Evolutionary conservation across 2,329 filamentous ascomycete species (phyloP).

Genomic region (Monilinia fructicola): DNA sequence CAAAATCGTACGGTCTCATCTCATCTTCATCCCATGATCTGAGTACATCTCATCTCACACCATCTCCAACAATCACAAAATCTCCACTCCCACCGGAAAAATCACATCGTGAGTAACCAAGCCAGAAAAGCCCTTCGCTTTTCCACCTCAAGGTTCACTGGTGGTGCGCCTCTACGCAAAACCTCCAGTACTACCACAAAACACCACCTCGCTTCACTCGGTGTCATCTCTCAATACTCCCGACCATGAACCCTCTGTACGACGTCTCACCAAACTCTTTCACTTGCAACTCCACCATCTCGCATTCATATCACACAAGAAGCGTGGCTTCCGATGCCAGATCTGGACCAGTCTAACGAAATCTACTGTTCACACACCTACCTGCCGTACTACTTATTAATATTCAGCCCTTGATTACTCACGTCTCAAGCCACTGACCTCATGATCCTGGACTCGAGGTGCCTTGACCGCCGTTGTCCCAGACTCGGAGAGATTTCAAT

Average conservation of each 20-base stretch:
- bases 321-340: conserved; percentile 13
- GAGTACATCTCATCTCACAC: conserved; percentile 18
- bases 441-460: background rate
- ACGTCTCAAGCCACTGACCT: conserved; percentile 10
- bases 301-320: conserved; percentile 2
- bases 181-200: conserved; percentile 3
- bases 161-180: background rate
- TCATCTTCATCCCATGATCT: conserved; percentile 18
- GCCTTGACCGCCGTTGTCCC: conserved; percentile 15
- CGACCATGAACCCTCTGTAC: background rate
- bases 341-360: conserved; percentile 11
- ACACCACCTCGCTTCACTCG: conserved; percentile 1
- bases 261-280: background rate
- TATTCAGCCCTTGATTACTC: background rate
- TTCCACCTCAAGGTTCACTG: background rate
- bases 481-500: background rate
- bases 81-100: conserved; percentile 3
- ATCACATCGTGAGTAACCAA: background rate
- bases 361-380: background rate
- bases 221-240: conserved; percentile 2
- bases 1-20: conserved; percentile 16
- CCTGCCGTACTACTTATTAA: conserved; percentile 3
- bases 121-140: background rate
- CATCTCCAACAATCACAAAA: background rate
- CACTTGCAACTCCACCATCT: conserved; percentile 3